phyloP scores from a whole-genome alignment of 805 yeast species.

The Metschnikowia peoriensis region DNA sequence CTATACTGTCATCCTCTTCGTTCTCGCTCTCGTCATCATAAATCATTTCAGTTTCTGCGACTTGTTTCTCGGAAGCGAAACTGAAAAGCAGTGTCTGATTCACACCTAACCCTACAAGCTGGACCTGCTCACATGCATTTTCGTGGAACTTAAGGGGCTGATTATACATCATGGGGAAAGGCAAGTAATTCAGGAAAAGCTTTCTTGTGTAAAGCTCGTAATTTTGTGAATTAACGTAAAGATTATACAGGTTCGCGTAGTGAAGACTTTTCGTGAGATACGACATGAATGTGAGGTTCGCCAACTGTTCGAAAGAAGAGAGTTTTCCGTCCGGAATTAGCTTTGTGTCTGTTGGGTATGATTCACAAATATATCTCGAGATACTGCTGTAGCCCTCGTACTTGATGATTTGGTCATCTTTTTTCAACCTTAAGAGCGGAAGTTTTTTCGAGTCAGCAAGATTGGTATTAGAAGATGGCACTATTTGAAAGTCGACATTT shows the following conservation, averaged over 20 bases:
- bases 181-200: slow-evolving; percentile 49
- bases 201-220: slow-evolving; percentile 61
- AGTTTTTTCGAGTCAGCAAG: slow-evolving; percentile 47
- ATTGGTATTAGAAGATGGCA: slow-evolving; percentile 59
- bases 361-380: slow-evolving; percentile 26
- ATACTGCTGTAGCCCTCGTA: slow-evolving; percentile 44
- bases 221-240: slow-evolving; percentile 54
- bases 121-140: slow-evolving; percentile 34
- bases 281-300: slow-evolving; percentile 45
- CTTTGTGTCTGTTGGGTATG: slow-evolving; percentile 13
- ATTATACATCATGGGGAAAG: slow-evolving; percentile 75
- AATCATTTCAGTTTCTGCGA: slow-evolving; percentile 31
- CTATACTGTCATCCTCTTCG: slow-evolving; percentile 23
- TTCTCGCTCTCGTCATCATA: slow-evolving; percentile 18
- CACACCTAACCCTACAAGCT: slow-evolving; percentile 29
- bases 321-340: slow-evolving; percentile 15
- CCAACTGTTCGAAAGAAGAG: slow-evolving; percentile 25
- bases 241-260: slow-evolving; percentile 53
- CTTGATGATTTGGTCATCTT: slow-evolving; percentile 18
- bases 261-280: slow-evolving; percentile 42
- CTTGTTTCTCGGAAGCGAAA: slow-evolving; percentile 15
- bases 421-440: slow-evolving; percentile 43
- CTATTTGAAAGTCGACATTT: slow-evolving; percentile 29
- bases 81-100: slow-evolving; percentile 31
- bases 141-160: slow-evolving; percentile 52